Evolutionary conservation across 208 protist species (phyloP).

Genomic region (Phytomonas sp.): DNA sequence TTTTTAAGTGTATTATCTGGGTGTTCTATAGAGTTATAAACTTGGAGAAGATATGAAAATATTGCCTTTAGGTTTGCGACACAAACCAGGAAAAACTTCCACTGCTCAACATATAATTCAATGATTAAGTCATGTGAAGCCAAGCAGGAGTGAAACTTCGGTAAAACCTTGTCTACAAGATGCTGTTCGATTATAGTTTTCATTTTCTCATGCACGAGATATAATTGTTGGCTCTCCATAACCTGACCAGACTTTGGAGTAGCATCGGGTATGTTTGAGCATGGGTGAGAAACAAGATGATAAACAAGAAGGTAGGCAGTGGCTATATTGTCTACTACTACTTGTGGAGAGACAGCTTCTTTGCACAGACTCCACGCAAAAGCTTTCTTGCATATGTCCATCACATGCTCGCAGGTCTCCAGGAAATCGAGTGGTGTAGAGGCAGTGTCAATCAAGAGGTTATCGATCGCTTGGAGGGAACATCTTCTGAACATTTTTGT

Average conservation of each 20-base stretch:
- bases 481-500: neutral
- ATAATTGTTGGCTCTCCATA: conserved; percentile 24
- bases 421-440: neutral
- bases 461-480: neutral
- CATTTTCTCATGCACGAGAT: conserved; percentile 22
- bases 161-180: conserved; percentile 17
- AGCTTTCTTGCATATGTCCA: neutral
- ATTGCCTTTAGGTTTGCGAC: neutral
- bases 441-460: conserved; percentile 3
- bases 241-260: conserved; percentile 19
- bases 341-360: conserved; percentile 10
- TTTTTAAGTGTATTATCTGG: neutral
- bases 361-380: neutral
- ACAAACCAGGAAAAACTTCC: neutral
- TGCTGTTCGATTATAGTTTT: conserved; percentile 22
- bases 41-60: neutral
- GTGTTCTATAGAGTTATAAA: neutral
- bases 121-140: neutral
- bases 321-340: conserved; percentile 23
- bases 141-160: neutral
- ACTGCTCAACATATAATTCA: conserved; percentile 4
- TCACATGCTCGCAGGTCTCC: neutral
- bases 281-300: conserved; percentile 38
- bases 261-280: conserved; percentile 20
- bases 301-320: conserved; percentile 33